Evolutionary conservation across 2,329 filamentous ascomycete genomes (phyloP), one percentile per base, ranked within the genome.

Genomic region (Coniochaeta prunicola): DNA sequence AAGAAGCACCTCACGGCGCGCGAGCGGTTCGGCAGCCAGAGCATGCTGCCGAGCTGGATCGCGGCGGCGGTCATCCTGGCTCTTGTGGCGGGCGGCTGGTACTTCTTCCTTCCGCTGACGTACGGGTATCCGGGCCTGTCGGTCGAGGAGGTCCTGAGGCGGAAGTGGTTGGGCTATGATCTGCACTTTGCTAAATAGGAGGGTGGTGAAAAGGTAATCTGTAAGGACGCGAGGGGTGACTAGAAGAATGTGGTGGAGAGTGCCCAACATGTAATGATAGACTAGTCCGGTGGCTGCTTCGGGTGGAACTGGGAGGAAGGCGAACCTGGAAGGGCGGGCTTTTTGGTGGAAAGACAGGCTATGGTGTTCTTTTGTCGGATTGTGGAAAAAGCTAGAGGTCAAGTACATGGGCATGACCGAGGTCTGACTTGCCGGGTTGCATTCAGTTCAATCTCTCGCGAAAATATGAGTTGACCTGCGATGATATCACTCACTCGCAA

Each of bases 141-240:
- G 59, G 88, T 96, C 19, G 84, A 87, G 13, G 80, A 91, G 71
- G 89, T 99, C 31, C 76, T 89, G 63, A 83, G 87, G 63, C 87
- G 94, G 73, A 97, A 97, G 80, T 97, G 93, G 93, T 81, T 99
- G 64, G 90, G 90, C 64, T 99, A 97, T 72, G 94, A 99, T 73
- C 81, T 99, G 71, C 94, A 99, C 78, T 99, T 99, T 79, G 94
- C 94, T 60, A 99, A 99, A 84, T 99, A 55, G 53, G 53, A 6
- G 30, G 17, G 5, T 3, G 30, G 19, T 53, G 12, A 53, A 8
- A 26, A 38, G 40, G 40, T 45, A 3, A 40, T 40, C 38, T 34
- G 31, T 34, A n/a, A n/a, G n/a, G n/a, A n/a, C n/a, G 8, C 10
- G 17, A 42, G 9, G 40, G 40, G 12, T 6, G 31, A 12, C 6